Conservation (phyloP, 768 basidiomycete genomes). For the Dictyophora rubrovolvata region DNA sequence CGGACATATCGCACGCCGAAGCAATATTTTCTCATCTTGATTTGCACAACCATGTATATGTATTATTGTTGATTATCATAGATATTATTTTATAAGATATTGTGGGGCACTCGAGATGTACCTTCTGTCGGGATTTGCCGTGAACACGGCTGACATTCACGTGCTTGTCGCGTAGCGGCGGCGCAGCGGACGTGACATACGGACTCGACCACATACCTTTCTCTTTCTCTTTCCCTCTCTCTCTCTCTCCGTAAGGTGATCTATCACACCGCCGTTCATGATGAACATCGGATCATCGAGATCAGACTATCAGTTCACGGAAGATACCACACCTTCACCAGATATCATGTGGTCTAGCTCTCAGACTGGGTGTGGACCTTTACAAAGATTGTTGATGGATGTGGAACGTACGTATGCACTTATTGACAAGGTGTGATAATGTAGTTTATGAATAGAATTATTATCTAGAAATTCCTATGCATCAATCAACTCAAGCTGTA, state of each 20-base stretch:
- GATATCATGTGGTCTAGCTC: conserved; percentile 8
- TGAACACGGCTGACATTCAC: neutral
- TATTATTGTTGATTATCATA: neutral
- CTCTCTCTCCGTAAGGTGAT: neutral
- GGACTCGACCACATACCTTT: too few relatives aligned
- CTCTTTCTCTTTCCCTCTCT: too few relatives aligned
- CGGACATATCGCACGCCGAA: neutral
- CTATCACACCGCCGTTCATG: neutral
- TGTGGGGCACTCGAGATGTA: neutral
- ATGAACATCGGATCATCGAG: neutral
- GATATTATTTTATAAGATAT: neutral
- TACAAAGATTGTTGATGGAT: conserved; percentile 2
- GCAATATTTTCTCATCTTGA: neutral
- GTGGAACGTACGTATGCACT: conserved; percentile 4
- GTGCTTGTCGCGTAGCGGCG: too few relatives aligned
- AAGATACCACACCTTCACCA: neutral
- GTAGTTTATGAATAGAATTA: neutral
- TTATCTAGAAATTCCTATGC: neutral
- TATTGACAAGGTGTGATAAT: neutral
- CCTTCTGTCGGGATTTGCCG: neutral
- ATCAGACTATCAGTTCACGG: neutral
- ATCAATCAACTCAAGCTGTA: neutral
- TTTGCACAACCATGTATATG: neutral
- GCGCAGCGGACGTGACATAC: too few relatives aligned
- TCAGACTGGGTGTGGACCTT: conserved; percentile 5